Evolutionary conservation across 768 basidiomycete species (phyloP).

Genomic region (Leccinum incarnatum): DNA sequence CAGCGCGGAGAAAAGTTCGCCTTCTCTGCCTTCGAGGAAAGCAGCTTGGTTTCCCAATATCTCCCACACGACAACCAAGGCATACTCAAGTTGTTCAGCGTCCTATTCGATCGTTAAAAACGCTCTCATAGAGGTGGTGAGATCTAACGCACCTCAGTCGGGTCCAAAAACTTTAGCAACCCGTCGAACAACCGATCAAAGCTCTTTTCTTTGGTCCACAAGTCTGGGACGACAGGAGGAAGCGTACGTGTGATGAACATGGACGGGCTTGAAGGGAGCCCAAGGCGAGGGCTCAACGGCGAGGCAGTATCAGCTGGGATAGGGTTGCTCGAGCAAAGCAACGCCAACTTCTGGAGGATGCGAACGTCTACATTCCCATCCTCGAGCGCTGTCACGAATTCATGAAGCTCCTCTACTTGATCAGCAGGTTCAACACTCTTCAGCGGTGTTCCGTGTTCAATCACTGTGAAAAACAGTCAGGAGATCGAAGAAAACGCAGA

Average conservation of each 20-base stretch:
- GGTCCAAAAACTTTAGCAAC: conserved; percentile 59
- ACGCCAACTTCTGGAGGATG: conserved; percentile 62
- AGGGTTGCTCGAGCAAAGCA: conserved; percentile 61
- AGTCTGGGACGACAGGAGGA: conserved; percentile 47
- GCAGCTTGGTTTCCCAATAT: conserved; percentile 71
- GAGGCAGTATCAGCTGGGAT: conserved; percentile 43
- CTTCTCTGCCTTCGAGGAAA: conserved; percentile 77
- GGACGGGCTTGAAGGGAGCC: conserved; percentile 55
- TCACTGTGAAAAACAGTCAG: conserved; percentile 22
- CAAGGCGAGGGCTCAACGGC: conserved; percentile 50
- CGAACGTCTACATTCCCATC: conserved; percentile 48
- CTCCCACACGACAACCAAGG: conserved; percentile 80
- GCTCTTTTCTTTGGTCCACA: conserved; percentile 72
- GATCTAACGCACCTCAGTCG: conserved; percentile 50
- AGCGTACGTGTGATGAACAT: conserved; percentile 42
- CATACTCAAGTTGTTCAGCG: conserved; percentile 69
- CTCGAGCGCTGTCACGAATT: conserved; percentile 53
- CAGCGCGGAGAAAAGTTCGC: conserved; percentile 68
- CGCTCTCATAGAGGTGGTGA: background rate
- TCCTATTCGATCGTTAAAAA: conserved; percentile 39
- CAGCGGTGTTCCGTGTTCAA: conserved; percentile 48
- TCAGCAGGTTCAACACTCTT: conserved; percentile 40
- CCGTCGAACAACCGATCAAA: conserved; percentile 71
- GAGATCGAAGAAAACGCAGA: background rate
- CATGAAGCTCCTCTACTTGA: conserved; percentile 48